These are phyloP conservation scores for Ustilago lituana DNA, from an alignment of 1,284 basidiomycete species.

Conservation along the genomic window DNA sequence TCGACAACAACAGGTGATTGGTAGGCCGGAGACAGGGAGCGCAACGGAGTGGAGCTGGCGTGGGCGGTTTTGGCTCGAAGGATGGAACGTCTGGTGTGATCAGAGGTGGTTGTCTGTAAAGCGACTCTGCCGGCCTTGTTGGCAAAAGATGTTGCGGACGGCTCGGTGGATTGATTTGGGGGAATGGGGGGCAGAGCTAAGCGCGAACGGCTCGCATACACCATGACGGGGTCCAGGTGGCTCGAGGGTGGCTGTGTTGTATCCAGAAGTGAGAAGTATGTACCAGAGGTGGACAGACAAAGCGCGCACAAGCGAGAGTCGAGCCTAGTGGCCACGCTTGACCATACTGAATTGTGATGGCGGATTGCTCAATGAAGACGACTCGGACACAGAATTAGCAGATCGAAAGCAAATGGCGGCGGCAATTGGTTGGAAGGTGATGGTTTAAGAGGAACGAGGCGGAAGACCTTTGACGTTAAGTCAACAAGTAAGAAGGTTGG, in stretches of 20 bases:
- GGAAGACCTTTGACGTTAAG: too few species aligned
- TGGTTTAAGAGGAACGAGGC: too few species aligned
- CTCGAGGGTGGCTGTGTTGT: too few species aligned
- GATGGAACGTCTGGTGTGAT: constrained; percentile 4
- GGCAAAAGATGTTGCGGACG: background rate
- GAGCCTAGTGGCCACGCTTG: background rate
- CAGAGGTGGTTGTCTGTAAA: background rate
- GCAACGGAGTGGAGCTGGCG: constrained; percentile 14
- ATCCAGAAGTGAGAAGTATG: background rate
- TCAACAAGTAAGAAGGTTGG: background rate
- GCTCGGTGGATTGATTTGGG: constrained; percentile 13
- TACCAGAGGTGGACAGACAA: background rate
- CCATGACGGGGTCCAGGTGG: constrained; percentile 13
- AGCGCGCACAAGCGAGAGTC: constrained; percentile 2
- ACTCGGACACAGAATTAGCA: background rate
- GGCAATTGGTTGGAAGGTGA: too few species aligned
- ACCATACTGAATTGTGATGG: constrained; percentile 8
- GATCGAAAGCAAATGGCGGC: too few species aligned
- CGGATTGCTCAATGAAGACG: background rate
- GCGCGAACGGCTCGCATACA: constrained; percentile 24
- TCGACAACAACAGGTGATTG: constrained; percentile 26
- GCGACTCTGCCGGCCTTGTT: background rate
- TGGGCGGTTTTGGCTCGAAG: constrained; percentile 20
- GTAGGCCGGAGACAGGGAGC: constrained; percentile 17
- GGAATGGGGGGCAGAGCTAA: constrained; percentile 34